Evolutionary conservation across 129 eudicot species (phyloP), one percentile per base, ranked within the genome.

Genomic region (Centella asiatica): DNA sequence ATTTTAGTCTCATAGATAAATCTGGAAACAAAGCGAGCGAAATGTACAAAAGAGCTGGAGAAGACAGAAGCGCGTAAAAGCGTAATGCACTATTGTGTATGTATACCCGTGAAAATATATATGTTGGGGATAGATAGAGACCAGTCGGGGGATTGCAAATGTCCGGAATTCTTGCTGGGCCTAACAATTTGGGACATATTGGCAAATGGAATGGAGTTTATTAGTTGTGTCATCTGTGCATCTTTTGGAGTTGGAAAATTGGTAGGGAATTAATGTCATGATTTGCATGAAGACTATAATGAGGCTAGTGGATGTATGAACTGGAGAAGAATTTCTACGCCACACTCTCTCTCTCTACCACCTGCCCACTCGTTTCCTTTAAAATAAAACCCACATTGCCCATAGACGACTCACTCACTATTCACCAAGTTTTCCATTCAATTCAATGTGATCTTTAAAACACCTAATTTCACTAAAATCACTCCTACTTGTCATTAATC

Each of bases 251-350:
- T 59, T 57, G 64, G 60, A 9, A 49, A 71, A 64, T 29, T 70
- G 63, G 79, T 78, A 76, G 52, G 58, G 37, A 75, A n/a, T n/a
- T n/a, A n/a, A 78, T 56, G 79, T 82, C 66, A 86, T 86, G 89
- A 86, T 86, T 77, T 72, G 71, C 69, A 71, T 60, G 73, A 46
- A 57, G 76, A 79, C 81, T 36, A 25, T 3, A 25, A 36, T 37
- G 44, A 52, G 20, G 12, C 1, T 76, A 74, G 89, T 82, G 95
- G 89, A 82, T 47, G 29, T 23, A 44, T 81, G 81, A 79, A 72
- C 74, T 66, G 85, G 79, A 76, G 71, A n/a, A n/a, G n/a, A n/a
- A n/a, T n/a, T n/a, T n/a, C 69, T 29, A 31, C 40, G 29, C 29
- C 60, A 54, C 71, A 57, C 37, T 64, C 51, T 60, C 32, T 57